A percentile compares a stretch with the other conserved stretches of the same genome.
These are phyloP conservation scores for Xylaria sp. DNA, from an alignment of 2,329 filamentous ascomycete species.

Conservation along the genomic window DNA sequence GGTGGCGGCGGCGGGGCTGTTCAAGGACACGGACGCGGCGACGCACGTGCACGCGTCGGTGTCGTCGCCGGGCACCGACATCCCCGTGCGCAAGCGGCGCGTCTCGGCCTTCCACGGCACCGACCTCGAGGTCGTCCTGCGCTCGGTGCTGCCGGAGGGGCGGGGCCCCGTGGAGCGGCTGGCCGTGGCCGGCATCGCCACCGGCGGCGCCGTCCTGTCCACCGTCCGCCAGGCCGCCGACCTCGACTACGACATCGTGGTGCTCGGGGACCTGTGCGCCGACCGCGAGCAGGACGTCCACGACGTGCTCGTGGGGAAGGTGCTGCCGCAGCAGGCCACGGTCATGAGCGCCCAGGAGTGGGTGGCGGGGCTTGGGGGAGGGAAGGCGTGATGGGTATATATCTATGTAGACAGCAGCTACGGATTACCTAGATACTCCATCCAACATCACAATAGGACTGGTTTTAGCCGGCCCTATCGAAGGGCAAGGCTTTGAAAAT, in stretches of 20 bases:
- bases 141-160: too few species aligned
- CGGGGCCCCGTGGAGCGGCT: conserved; percentile 32
- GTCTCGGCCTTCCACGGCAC: conserved; percentile 41
- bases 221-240: conserved; percentile 41
- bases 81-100: conserved; percentile 39
- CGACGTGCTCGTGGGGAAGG: conserved; percentile 37
- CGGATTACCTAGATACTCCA: too few species aligned
- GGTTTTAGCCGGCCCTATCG: too few species aligned
- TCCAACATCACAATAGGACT: too few species aligned
- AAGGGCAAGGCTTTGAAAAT: too few species aligned
- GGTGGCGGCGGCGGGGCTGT: conserved; percentile 25
- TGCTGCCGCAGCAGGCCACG: conserved; percentile 36
- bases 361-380: conserved; percentile 20
- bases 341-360: conserved; percentile 36
- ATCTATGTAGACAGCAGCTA: neutral
- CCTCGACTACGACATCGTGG: conserved; percentile 39
- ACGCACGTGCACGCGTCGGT: conserved; percentile 28
- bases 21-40: conserved; percentile 30
- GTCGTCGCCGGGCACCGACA: conserved; percentile 30
- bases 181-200: conserved; percentile 40
- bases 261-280: conserved; percentile 41
- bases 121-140: conserved; percentile 40
- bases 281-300: conserved; percentile 40
- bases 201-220: conserved; percentile 42
- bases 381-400: neutral